Conservation (phyloP, 257 asterid genomes). For the Echites panduratus region DNA sequence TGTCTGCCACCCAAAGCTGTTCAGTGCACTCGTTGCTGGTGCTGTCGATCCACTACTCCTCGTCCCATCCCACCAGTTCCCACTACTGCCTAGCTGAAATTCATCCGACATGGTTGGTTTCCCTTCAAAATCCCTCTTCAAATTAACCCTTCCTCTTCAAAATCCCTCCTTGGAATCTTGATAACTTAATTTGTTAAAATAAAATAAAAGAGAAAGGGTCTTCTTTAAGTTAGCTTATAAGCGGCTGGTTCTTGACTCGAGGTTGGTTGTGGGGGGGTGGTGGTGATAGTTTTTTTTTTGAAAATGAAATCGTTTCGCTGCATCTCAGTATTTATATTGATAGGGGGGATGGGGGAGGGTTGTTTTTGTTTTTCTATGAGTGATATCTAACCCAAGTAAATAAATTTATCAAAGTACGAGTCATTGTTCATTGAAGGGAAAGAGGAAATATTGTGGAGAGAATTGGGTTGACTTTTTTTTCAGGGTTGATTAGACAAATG, state of each 20-base stretch:
- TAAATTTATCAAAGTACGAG: too few relatives aligned
- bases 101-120: slow-evolving; percentile 47
- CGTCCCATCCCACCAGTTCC: slow-evolving; percentile 76
- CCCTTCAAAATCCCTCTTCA: background rate
- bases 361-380: too few relatives aligned
- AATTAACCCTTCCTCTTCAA: background rate
- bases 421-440: slow-evolving; percentile 5
- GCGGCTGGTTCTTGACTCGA: background rate
- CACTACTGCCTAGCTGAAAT: slow-evolving; percentile 60
- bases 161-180: too few relatives aligned
- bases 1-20: slow-evolving; percentile 55
- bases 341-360: too few relatives aligned
- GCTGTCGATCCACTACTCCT: slow-evolving; percentile 36
- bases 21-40: slow-evolving; percentile 36
- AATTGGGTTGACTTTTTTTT: slow-evolving; percentile 75
- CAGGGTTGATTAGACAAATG: slow-evolving; percentile 43
- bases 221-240: slow-evolving; percentile 1
- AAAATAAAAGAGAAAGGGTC: too few relatives aligned
- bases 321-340: slow-evolving; percentile 54
- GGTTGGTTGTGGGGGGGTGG: slow-evolving; percentile 8
- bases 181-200: too few relatives aligned
- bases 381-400: too few relatives aligned
- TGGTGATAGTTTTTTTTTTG: slow-evolving; percentile 10
- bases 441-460: slow-evolving; percentile 23
- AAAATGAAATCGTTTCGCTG: slow-evolving; percentile 46